Evolutionary conservation across 108 stramenopile genomes (phyloP), one percentile per base, ranked within the genome.

Genomic region (Aurantiochytrium sp.): DNA sequence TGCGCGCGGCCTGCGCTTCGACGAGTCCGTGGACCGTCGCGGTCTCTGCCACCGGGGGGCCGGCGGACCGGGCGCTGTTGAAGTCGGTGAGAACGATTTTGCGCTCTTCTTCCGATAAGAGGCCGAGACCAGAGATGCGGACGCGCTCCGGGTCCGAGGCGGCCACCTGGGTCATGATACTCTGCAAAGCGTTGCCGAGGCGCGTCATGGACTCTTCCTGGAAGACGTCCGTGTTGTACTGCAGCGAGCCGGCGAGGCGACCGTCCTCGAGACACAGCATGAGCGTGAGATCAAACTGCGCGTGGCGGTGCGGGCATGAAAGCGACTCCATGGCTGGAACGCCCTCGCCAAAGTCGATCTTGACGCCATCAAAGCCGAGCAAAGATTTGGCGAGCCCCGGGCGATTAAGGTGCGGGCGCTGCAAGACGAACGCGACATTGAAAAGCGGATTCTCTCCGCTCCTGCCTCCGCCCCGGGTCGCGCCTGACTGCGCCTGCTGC

Each of bases 181-280:
- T 6, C 19, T 65, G 22, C 59, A 65, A 34, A 65, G 15, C 34
- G 30, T 37, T 39, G 21, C 8, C 45, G 3, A 81, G 73, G n/a
- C 45, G 73, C 0, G 39, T 24, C 19, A 48, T 48, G 39, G 45
- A 81, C 27, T 41, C 45, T 37, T 41, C 73, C 21, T 24, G 15
- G 3, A 81, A 81, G 24, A 81, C 30, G 73, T 81, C 73, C 36
- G 73, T 48, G 73, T 42, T 81, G 73, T 81, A 81, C 17, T 81
- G 73, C n/a, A 81, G 6, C 17, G 73, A 81, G 12, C 42, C 45
- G 21, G 42, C 39, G 21, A 81, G 27, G 15, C 24, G 73, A 1
- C 30, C 73, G 73, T 81, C 73, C 30, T 81, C 73, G n/a, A 81
- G 42, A 3, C 73, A 81, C 73, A 81, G 6, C 73, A 81, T 81